Base-by-base conservation (phyloP, 2,329 filamentous ascomycete species). In the Penicillium rolfsii region DNA sequence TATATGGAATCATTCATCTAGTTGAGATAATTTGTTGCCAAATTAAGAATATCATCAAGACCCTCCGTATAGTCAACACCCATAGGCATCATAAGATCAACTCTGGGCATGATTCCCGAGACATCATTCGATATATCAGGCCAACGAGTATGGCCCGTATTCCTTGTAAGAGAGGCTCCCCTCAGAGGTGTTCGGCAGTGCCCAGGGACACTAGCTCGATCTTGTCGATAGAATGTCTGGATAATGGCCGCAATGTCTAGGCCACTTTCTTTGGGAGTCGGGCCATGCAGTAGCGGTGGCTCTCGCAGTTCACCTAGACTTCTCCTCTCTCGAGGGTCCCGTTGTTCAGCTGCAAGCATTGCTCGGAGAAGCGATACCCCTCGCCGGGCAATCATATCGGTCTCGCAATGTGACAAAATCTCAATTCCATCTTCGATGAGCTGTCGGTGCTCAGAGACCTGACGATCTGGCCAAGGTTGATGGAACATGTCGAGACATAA, bases 401-500 rank as follows among this genome's bases (percentile, higher is more conserved):
- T 64, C 45, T 69, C 64, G 8, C 59, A 69, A 41, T 64, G 64
- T 3, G 59, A 61, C 11, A 70, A 56, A 19, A 71, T 67, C 6
- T 64, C 57, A 12, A 71, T 62, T 1, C 61, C 66, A 41, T 70
- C 67, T 26, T 65, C 54, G 12, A 71, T 58, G 9, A 71, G 59
- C 46, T 62, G 62, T 24, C 62, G 62, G 48, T 71, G 64, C 38
- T 70, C 58, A 1, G 62, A 41, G 5, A 60, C 63, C 57, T 71
- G 66, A 2, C 53, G 58, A 30, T 69, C 65, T 24, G 59, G 46
- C 1, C 41, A 46, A 26, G 66, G 61, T 11, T 74, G 73, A 59
- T 78, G 75, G 49, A 76, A 73, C 4, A 74, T 67, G 52, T 79
- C 77, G n/a, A 79, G 67, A 24, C 73, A 73, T 14, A 79, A 62